Evolutionary conservation across 148 eudicot species (phyloP).

Genomic region (Camellia japonica): DNA sequence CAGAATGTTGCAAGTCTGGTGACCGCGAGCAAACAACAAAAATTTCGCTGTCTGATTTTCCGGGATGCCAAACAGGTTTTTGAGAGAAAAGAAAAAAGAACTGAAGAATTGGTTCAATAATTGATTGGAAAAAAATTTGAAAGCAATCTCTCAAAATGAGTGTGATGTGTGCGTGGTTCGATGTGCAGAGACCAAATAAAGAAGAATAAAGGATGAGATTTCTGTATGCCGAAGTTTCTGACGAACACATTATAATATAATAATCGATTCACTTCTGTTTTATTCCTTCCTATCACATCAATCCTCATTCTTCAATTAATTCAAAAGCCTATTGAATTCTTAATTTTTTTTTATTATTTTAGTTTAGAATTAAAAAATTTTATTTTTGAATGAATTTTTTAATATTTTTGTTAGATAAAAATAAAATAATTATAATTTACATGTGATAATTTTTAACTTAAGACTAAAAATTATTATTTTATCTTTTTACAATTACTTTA

Average conservation of each 20-base stretch:
- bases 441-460: no score
- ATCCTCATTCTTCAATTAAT: slow-evolving; percentile 20
- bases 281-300: slow-evolving; percentile 12
- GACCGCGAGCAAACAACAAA: not conserved
- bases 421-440: no score
- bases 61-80: slow-evolving; percentile 1
- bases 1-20: not conserved
- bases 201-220: slow-evolving; percentile 16
- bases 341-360: no score
- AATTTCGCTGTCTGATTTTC: not conserved
- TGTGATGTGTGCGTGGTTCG: slow-evolving; percentile 37
- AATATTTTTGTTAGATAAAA: no score
- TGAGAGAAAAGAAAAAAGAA: slow-evolving; percentile 20
- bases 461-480: no score
- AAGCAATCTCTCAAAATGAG: slow-evolving; percentile 32
- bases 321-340: not conserved
- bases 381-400: no score
- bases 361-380: no score
- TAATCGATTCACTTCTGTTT: not conserved
- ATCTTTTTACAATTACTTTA: no score
- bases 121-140: slow-evolving; percentile 22
- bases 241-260: slow-evolving; percentile 15
- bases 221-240: slow-evolving; percentile 26
- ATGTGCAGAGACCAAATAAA: slow-evolving; percentile 23
- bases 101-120: slow-evolving; percentile 27